Evolutionary conservation across 805 yeast species (phyloP), one percentile per base, ranked within the genome.

Genomic region (Ogataea nakhonphanomensis): DNA sequence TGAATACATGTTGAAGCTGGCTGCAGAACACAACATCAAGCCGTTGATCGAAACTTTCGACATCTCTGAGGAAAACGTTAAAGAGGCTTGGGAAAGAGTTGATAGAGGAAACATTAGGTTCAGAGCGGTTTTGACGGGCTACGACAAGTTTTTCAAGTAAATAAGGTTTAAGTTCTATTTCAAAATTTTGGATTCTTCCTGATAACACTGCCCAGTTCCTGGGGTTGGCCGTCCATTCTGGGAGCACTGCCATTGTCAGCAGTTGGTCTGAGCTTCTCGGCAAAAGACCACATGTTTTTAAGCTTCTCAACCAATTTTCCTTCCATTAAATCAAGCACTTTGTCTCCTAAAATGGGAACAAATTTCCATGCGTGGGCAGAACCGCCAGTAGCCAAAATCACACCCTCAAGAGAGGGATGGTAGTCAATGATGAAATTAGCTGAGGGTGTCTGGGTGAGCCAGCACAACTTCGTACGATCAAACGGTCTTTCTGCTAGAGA

Each of bases 41-140:
- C 79, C 86, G 15, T 79, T 84, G 82, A 70, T 75, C 37, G 87
- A 82, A 63, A 66, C 69, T 21, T 64, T 82, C 35, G 75, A 77
- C 21, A 70, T 81, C 49, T 61, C 66, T 38, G 79, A 69, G 49
- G 74, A 64, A 32, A 74, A 74, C 51, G 76, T 78, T 35, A 66
- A 71, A 26, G 65, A 71, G 50, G 85, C 79, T 3, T 70, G 81
- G 58, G 70, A 71, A 30, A 74, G 77, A 57, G 68, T 77, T 40
- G 70, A 72, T 41, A 45, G 61, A 14, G 78, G 81, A 54, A 79
- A 79, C 45, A 79, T 78, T 33, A 73, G 74, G 51, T 81, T 79
- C 59, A 73, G 88, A 67, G 78, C 76, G 53, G 80, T 81, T 8
- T 65, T 82, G 48, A 71, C 74, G 41, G 77, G 75, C 14, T 79